A percentile compares a stretch with the other conserved stretches of the same genome.
Conservation (phyloP, 768 basidiomycete genomes). For the Lactarius vividus region DNA sequence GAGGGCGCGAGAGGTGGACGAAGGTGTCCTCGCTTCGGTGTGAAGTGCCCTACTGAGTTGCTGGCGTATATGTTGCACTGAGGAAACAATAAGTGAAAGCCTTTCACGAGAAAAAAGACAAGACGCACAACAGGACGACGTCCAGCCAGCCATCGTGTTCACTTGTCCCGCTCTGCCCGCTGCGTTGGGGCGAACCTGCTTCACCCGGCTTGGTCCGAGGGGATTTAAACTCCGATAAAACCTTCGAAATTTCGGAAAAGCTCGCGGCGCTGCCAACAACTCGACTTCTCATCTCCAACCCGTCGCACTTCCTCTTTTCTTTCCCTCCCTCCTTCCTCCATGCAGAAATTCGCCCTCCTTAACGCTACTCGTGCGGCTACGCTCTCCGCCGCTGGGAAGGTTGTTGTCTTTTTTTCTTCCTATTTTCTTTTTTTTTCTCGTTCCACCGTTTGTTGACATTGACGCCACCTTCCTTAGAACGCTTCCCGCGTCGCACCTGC, state of each 20-base stretch:
- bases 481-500: constrained; percentile 45
- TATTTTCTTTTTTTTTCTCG: constrained; percentile 1
- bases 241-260: constrained; percentile 18
- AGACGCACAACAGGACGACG: constrained; percentile 21
- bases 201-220: constrained; percentile 17
- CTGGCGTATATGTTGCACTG: constrained; percentile 24
- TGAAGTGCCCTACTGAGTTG: constrained; percentile 35
- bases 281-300: constrained; percentile 41
- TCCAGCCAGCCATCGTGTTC: constrained; percentile 17
- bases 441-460: constrained; percentile 12
- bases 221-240: constrained; percentile 26
- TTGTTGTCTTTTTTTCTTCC: constrained; percentile 35
- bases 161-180: neutral
- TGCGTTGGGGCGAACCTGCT: neutral
- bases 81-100: neutral
- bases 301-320: constrained; percentile 43
- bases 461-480: constrained; percentile 35
- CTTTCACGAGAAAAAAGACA: neutral
- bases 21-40: constrained; percentile 31
- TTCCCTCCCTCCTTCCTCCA: constrained; percentile 41
- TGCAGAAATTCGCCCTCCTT: constrained; percentile 85
- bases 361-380: constrained; percentile 78
- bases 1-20: constrained; percentile 56
- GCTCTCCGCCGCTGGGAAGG: constrained; percentile 66
- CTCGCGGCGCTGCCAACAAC: constrained; percentile 31